Base-by-base conservation (phyloP, 495 filamentous ascomycete species). In the Bacidia rubella region DNA sequence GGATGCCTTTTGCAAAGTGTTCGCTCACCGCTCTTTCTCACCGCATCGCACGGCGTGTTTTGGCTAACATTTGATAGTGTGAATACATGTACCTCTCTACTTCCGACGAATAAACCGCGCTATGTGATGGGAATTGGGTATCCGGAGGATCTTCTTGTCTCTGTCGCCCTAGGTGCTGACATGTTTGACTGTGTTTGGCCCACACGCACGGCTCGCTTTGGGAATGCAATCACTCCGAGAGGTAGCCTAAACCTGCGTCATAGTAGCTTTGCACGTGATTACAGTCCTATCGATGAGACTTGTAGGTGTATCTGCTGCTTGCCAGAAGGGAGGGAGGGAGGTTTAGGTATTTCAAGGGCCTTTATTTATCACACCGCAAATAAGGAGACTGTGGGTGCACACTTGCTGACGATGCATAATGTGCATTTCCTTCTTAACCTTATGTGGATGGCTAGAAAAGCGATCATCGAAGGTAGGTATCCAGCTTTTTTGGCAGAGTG, bases 121-220 rank as follows among this genome's bases (percentile, higher is more conserved):
- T 97, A 98, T 68, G 92, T 97, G 32, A 97, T 98, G 93, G 92
- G 92, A 15, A 88, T 98, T 56, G 83, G 92, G 26, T 98, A 95
- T 64, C 92, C 92, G 1, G 92, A 96, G 64, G 92, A 98, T 65
- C 72, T 98, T 49, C 72, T 98, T 11, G 87, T 98, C 12, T 88
- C 86, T 48, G 75, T 94, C 11, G 92, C 92, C 11, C 76, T 98
- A 3, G 92, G 92, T 3, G 92, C 93, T 21, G 92, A 98, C 63
- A 97, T 98, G 93, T 98, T 98, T 65, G 92, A 98, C 69, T 98
- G 93, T 62, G 92, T 97, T 4, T 98, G 93, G 93, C 93, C 90
- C 7, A 98, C 92, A 22, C 76, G 92, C 39, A 97, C 92, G 22
- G 92, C 93, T 11, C 80, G 92, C 25, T 98, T 97, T 60, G 92